Base-by-base conservation (phyloP, 495 filamentous ascomycete genomes). In the Trichoderma gamsii region DNA sequence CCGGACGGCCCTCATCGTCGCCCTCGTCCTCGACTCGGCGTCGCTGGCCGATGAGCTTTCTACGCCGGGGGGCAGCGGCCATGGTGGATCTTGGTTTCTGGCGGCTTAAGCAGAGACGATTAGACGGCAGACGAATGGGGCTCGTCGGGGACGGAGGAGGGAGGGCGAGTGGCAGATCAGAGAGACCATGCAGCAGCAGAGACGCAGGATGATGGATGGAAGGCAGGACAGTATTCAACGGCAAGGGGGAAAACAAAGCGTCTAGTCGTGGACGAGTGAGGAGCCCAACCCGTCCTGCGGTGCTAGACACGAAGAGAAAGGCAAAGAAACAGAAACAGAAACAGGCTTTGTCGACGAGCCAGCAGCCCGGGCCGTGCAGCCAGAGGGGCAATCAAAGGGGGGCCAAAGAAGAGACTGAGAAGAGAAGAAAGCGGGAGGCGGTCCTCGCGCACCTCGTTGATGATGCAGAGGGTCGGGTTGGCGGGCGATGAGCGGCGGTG, bases 11-110 rank as follows among this genome's bases (percentile, higher is more conserved):
- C 68, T 92, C 90, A 43, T 89, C 86, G 72, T 89, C 87, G 69
- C 87, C 90, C 71, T 95, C 92, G 71, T 96, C 92, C 73, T 93
- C 91, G 69, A 89, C 82, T 73, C 87, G 84, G 73, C 92, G 85
- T 72, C 91, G 88, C 75, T 89, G 90, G 68, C 88, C 86, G 79
- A 91, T 87, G 74, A 89, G 81, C 72, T 90, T 88, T 79, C 85
- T 89, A 77, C 89, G 87, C 77, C 84, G 85, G 72, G 80, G 76
- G 65, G 80, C 80, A 74, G 84, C 86, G 64, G 72, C 72, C 89
- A 92, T 90, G n/a, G 73, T 76, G 79, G 43, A 25, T 18, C 56
- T 61, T 61, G 16, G 27, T 21, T 59, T 18, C 21, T 52, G 49
- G 49, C 49, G 56, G 56, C 56, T 61, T 35, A 11, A 61, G 56